These are phyloP conservation scores for Hypoxylon subgilvum DNA, from an alignment of 495 filamentous ascomycete genomes.

Conservation along the genomic window DNA sequence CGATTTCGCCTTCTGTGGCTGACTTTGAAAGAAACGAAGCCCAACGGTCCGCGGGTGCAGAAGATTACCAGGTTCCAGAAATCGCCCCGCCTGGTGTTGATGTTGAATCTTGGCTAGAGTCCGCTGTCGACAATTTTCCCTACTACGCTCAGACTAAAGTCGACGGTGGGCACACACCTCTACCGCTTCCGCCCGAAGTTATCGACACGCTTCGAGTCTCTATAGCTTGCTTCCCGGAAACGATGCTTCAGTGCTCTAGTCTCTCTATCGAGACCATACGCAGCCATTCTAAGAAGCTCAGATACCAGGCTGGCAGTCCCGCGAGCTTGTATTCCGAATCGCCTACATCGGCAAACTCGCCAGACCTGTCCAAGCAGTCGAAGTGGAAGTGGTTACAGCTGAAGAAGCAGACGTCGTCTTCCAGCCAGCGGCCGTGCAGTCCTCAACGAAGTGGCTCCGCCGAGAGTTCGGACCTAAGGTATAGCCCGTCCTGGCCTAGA, in stretches of 20 bases:
- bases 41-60: neutral
- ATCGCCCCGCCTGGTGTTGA: slow-evolving; percentile 36
- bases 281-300: slow-evolving; percentile 50
- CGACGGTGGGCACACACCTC: slow-evolving; percentile 28
- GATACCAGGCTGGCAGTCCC: slow-evolving; percentile 33
- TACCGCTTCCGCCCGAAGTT: slow-evolving; percentile 50
- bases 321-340: slow-evolving; percentile 28
- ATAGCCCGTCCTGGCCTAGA: slow-evolving; percentile 18
- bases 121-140: slow-evolving; percentile 37
- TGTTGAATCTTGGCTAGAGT: slow-evolving; percentile 40
- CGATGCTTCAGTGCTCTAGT: slow-evolving; percentile 53
- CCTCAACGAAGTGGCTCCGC: slow-evolving; percentile 14
- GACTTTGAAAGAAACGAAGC: neutral
- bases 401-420: slow-evolving; percentile 23
- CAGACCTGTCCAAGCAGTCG: slow-evolving; percentile 28
- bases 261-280: slow-evolving; percentile 56
- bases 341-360: slow-evolving; percentile 7
- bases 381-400: slow-evolving; percentile 38
- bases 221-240: slow-evolving; percentile 53
- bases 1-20: neutral
- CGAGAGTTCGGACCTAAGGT: slow-evolving; percentile 17
- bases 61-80: slow-evolving; percentile 5
- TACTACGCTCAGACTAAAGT: slow-evolving; percentile 25
- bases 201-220: slow-evolving; percentile 50
- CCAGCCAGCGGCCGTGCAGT: slow-evolving; percentile 11